A percentile compares a stretch with the other conserved stretches of the same genome.
Conservation (phyloP, 306 rosid genomes). For the Glycine latifolia region DNA sequence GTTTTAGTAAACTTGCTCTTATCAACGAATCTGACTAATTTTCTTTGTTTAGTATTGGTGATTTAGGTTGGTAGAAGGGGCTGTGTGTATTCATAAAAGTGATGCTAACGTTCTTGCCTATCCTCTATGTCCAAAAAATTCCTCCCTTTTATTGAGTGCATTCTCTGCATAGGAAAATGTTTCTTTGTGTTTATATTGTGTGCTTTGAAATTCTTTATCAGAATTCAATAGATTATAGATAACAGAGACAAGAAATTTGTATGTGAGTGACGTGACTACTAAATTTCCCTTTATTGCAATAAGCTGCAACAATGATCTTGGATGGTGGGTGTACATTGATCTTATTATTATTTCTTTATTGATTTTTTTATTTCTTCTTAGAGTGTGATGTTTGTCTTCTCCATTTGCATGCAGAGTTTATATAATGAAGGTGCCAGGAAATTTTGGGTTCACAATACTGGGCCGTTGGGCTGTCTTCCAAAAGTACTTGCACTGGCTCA, state of each 20-base stretch:
- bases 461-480: conserved; percentile 96
- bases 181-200: not conserved
- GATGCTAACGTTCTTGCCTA: not conserved
- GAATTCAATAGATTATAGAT: conserved; percentile 3
- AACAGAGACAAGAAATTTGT: conserved; percentile 2
- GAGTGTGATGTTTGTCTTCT: conserved; percentile 28
- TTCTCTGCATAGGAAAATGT: not conserved
- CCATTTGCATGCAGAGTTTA: conserved; percentile 58
- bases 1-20: not conserved
- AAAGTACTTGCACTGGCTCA: conserved; percentile 65
- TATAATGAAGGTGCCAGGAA: conserved; percentile 86
- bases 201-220: conserved; percentile 27
- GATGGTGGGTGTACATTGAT: not conserved
- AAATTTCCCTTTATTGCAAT: not conserved
- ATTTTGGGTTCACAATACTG: conserved; percentile 96
- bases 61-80: not conserved
- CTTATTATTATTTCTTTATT: conserved; percentile 5
- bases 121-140: conserved; percentile 8
- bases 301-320: not conserved
- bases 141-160: not conserved
- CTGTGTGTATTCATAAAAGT: not conserved
- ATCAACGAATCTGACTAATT: not conserved
- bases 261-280: not conserved
- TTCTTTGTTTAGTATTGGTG: not conserved
- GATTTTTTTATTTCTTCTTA: conserved; percentile 25